phyloP scores from a whole-genome alignment of 768 basidiomycete species.

The Daedaleopsis nitida region DNA sequence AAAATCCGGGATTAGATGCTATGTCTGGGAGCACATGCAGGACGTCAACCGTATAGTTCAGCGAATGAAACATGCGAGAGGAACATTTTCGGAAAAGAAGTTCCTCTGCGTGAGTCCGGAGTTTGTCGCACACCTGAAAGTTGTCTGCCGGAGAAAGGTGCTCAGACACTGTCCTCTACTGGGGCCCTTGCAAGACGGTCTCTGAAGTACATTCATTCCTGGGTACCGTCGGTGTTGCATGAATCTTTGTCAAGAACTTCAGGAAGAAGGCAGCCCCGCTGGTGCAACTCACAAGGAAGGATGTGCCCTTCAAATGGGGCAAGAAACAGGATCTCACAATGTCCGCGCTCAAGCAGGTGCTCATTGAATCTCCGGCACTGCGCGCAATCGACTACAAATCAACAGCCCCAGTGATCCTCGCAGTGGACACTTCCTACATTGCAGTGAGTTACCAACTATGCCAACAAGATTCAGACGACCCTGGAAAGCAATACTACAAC shows the following conservation, averaged over 20 bases:
- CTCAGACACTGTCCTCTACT: conserved; percentile 28
- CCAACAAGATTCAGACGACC: conserved; percentile 23
- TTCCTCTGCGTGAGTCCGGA: conserved; percentile 7
- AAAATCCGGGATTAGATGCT: conserved; percentile 38
- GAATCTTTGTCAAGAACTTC: conserved; percentile 26
- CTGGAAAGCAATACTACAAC: conserved; percentile 23
- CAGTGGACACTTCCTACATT: conserved; percentile 24
- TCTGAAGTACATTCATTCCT: conserved; percentile 30
- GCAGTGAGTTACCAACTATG: conserved; percentile 27
- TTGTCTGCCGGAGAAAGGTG: conserved; percentile 26
- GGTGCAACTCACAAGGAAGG: conserved; percentile 19
- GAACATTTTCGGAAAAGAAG: conserved; percentile 41
- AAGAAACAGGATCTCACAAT: conserved; percentile 9
- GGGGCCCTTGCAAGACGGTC: conserved; percentile 19
- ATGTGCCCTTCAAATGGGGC: conserved; percentile 18
- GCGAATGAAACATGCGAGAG: conserved; percentile 37
- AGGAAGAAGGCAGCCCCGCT: conserved; percentile 17
- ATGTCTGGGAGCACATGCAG: conserved; percentile 42
- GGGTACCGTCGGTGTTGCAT: conserved; percentile 19
- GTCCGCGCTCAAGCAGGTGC: conserved; percentile 18
- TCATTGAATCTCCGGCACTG: conserved; percentile 10
- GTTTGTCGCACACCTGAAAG: conserved; percentile 36
- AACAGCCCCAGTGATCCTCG: conserved; percentile 17
- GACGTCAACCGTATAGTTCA: conserved; percentile 40
- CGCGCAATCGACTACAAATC: conserved; percentile 24